Evolutionary conservation across 2,329 filamentous ascomycete genomes (phyloP), one percentile per base, ranked within the genome.

Genomic region (Aspergillus brunneoviolaceus): DNA sequence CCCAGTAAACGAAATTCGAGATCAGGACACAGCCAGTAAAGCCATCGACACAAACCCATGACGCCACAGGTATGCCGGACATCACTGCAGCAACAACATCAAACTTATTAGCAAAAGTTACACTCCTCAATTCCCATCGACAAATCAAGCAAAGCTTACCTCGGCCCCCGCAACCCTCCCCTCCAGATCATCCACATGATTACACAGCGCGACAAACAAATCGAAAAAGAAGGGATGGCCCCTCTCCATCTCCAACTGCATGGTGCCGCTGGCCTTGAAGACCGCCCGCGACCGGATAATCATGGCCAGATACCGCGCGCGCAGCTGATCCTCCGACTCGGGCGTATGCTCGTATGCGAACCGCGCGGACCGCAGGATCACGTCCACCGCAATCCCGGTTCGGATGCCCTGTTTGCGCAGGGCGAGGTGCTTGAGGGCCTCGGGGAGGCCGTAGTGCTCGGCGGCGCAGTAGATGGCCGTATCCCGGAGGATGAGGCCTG

Each of bases 231-330:
- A 85, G 84, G 93, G 93, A 80, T 87, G 92, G 77, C 93, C 92
- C 79, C 87, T 87, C 83, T 96, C 91, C 93, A 98, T 97, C 83
- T 97, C 93, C 82, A 90, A 89, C 85, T 97, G 93, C 92, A 97
- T 96, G 79, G 93, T 97, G 80, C 93, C 93, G 82, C 92, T 96
- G 80, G 90, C 88, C 89, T 96, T 97, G 80, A 98, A 97, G 73
- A 92, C 96, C 84, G 92, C 92, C 79, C 94, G 91, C 85, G 91
- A 94, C 82, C 93, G 89, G 83, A 97, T 96, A 80, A 97, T 96
- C 79, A 97, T 87, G 76, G 93, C 92, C 77, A 98, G 88, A 84
- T 96, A 97, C 83, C 96, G 92, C 83, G 93, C 93, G 82, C 93
- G 92, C 78, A 98, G 88, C 73, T 89, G 87, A 74, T 90, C 94